A percentile compares a stretch with the other conserved stretches of the same genome.
phyloP scores from a whole-genome alignment of 1,284 basidiomycete genomes.

The Puccinia triticina region DNA sequence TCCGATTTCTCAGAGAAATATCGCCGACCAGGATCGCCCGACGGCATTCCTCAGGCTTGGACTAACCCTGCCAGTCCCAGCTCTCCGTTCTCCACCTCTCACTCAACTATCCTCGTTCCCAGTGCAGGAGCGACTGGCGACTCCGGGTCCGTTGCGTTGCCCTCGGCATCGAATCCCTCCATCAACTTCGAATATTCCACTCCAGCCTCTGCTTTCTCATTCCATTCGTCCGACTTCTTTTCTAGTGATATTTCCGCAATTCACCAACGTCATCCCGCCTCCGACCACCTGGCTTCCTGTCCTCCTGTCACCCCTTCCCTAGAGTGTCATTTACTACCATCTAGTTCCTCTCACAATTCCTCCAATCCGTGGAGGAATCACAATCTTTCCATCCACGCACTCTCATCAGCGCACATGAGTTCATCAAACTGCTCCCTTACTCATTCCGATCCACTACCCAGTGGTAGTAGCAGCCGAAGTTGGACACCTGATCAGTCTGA shows the following conservation, averaged over 20 bases:
- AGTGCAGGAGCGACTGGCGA: not conserved
- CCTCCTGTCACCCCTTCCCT: not conserved
- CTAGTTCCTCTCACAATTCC: constrained; percentile 14
- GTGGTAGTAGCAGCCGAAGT: constrained; percentile 35
- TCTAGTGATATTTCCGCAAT: not conserved
- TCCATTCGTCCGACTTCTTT: constrained; percentile 12
- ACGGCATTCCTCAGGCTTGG: constrained; percentile 10
- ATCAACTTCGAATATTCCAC: constrained; percentile 31
- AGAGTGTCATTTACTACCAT: constrained; percentile 15
- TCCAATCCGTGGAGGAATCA: constrained; percentile 9
- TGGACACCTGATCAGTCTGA: constrained; percentile 41
- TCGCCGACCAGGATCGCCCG: constrained; percentile 11
- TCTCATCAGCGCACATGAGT: constrained; percentile 1
- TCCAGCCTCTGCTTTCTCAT: constrained; percentile 17
- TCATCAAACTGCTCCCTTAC: constrained; percentile 31
- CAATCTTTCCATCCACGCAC: not conserved
- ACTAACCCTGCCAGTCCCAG: not conserved
- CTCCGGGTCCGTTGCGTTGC: not conserved
- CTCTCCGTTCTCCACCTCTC: constrained; percentile 26
- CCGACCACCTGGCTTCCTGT: constrained; percentile 2
- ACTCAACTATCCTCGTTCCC: not conserved
- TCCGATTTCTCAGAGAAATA: constrained; percentile 2
- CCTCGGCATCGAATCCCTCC: constrained; percentile 10
- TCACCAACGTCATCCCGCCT: not conserved
- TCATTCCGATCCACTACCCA: constrained; percentile 17